A percentile compares a stretch with the other conserved stretches of the same genome.
phyloP scores from a whole-genome alignment of 345 rosid species.

The Euphorbia pulcherrima region DNA sequence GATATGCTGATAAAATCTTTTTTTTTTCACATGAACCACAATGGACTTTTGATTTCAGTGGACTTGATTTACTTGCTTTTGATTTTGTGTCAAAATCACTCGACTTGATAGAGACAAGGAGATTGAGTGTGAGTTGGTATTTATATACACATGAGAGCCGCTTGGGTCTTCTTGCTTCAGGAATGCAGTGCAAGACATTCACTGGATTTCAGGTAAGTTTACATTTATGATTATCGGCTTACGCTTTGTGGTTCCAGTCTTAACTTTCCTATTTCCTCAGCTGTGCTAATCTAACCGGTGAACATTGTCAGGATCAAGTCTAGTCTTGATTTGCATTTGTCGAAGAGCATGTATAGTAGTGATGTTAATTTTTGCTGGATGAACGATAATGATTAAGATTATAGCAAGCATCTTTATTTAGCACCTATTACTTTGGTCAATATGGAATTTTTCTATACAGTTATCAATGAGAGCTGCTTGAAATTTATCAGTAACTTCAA shows the following conservation, averaged over 20 bases:
- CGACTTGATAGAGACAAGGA: constrained; percentile 74
- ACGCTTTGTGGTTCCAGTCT: constrained; percentile 4
- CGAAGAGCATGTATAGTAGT: not conserved
- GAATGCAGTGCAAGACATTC: constrained; percentile 88
- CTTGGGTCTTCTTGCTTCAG: constrained; percentile 94
- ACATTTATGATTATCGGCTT: constrained; percentile 5
- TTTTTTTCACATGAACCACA: constrained; percentile 13
- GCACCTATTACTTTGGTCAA: not conserved
- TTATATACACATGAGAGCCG: constrained; percentile 93
- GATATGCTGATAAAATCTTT: not conserved
- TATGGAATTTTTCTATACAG: not conserved
- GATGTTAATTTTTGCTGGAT: not conserved
- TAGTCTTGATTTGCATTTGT: not conserved
- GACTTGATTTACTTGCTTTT: constrained; percentile 75
- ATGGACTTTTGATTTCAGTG: constrained; percentile 49
- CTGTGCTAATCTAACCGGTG: not conserved
- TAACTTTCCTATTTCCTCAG: constrained; percentile 9
- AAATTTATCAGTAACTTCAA: not conserved
- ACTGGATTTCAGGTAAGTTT: constrained; percentile 79
- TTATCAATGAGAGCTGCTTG: constrained; percentile 1
- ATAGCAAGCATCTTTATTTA: not conserved
- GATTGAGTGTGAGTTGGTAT: constrained; percentile 71
- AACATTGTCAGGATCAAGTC: not conserved
- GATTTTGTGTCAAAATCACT: constrained; percentile 59
- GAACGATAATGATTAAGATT: not conserved